Evolutionary conservation across 768 basidiomycete genomes (phyloP).

Genomic region (Pisolithus orientalis): DNA sequence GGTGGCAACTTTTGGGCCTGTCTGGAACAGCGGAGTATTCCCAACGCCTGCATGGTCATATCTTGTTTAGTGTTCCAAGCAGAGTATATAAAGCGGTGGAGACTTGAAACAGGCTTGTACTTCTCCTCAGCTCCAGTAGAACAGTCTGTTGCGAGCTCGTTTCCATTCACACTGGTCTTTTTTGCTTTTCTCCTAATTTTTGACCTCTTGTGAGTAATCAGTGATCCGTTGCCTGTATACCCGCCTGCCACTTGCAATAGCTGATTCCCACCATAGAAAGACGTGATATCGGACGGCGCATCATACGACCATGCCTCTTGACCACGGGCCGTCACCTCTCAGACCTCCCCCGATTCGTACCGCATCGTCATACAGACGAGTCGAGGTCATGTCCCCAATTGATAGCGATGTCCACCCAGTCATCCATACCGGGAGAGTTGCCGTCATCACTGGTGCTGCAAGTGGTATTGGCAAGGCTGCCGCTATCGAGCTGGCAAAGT

Average conservation of each 20-base stretch:
- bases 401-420: conserved; percentile 44
- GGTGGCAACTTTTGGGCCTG: too few relatives aligned
- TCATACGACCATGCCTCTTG: conserved; percentile 23
- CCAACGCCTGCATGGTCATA: too few relatives aligned
- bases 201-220: neutral
- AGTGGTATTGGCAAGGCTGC: conserved; percentile 54
- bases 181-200: too few relatives aligned
- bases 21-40: too few relatives aligned
- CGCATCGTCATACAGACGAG: conserved; percentile 39
- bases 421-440: conserved; percentile 45
- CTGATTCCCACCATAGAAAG: neutral
- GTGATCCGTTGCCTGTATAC: neutral
- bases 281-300: neutral
- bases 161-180: too few relatives aligned
- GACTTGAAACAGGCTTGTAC: too few relatives aligned
- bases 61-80: too few relatives aligned
- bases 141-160: too few relatives aligned
- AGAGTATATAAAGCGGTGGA: too few relatives aligned
- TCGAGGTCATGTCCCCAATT: conserved; percentile 43
- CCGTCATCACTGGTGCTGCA: conserved; percentile 54
- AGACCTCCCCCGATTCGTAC: conserved; percentile 37
- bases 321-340: conserved; percentile 43
- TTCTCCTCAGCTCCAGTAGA: too few relatives aligned
- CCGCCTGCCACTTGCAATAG: neutral
- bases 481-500: conserved; percentile 67